phyloP scores from a whole-genome alignment of 345 rosid species.

The Sapria himalayana region DNA sequence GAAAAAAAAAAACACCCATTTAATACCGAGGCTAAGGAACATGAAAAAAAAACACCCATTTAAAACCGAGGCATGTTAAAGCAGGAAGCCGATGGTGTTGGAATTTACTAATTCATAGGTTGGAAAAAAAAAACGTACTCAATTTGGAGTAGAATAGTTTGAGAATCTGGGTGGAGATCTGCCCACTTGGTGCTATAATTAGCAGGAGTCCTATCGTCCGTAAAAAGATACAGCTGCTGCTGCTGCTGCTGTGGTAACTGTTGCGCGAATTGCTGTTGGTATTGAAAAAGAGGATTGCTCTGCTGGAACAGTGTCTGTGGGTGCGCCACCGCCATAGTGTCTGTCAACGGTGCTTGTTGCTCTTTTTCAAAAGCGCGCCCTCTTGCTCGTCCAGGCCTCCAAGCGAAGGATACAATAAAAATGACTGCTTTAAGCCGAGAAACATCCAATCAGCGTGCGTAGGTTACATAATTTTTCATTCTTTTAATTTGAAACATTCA shows the following conservation, averaged over 20 bases:
- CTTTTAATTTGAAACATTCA: no score
- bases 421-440: no score
- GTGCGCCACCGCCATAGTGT: slow-evolving; percentile 2
- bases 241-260: slow-evolving; percentile 26
- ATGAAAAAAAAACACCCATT: not conserved
- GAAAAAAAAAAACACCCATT: no score
- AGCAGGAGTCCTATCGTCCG: slow-evolving; percentile 75
- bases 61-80: no score
- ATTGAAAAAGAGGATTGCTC: slow-evolving; percentile 20
- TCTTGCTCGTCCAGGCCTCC: slow-evolving; percentile 7
- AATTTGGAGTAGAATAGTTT: slow-evolving; percentile 57
- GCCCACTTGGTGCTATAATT: slow-evolving; percentile 84
- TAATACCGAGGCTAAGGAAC: no score
- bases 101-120: no score
- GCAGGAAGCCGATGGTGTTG: no score
- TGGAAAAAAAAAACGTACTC: slow-evolving; percentile 63
- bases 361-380: slow-evolving; percentile 6
- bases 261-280: slow-evolving; percentile 18
- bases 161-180: slow-evolving; percentile 91
- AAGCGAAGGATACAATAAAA: no score
- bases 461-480: no score
- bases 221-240: slow-evolving; percentile 52
- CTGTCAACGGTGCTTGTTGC: not conserved
- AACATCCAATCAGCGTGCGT: no score
- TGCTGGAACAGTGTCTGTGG: slow-evolving; percentile 13